These are phyloP conservation scores for Cavenderia fasciculata DNA, from an alignment of 78 protist species.

Conservation along the genomic window DNA sequence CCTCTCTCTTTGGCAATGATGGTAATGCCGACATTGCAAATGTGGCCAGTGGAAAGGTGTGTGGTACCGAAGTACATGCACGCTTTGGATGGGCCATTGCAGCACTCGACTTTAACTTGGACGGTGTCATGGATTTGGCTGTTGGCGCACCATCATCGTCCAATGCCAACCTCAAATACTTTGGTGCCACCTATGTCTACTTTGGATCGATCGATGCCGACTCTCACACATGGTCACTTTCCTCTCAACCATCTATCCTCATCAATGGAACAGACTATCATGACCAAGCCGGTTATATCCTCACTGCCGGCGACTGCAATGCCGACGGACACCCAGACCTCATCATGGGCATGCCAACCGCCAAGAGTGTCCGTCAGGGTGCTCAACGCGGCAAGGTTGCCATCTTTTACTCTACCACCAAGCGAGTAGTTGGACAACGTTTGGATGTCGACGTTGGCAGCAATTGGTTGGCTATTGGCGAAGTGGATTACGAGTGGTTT, in stretches of 20 bases:
- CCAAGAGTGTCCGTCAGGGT: not conserved
- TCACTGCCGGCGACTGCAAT: slow-evolving; percentile 24
- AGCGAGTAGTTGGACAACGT: not conserved
- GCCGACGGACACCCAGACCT: slow-evolving; percentile 27
- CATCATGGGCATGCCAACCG: slow-evolving; percentile 25
- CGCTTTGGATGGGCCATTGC: slow-evolving; percentile 38
- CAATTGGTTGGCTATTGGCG: slow-evolving; percentile 1
- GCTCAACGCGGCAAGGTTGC: slow-evolving; percentile 22
- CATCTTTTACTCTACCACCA: slow-evolving; percentile 1
- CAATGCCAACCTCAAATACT: slow-evolving; percentile 23
- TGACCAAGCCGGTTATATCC: slow-evolving; percentile 11
- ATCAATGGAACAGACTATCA: slow-evolving; percentile 10
- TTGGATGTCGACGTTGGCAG: not conserved
- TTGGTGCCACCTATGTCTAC: slow-evolving; percentile 35
- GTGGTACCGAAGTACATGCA: slow-evolving; percentile 35
- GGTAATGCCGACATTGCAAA: slow-evolving; percentile 5
- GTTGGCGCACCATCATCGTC: slow-evolving; percentile 56
- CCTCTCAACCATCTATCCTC: not conserved
- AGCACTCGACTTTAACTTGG: slow-evolving; percentile 32
- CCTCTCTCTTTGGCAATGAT: not conserved
- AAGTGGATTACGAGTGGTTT: slow-evolving; percentile 50
- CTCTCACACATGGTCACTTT: not conserved
- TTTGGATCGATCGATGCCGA: not conserved
- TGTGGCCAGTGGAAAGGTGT: slow-evolving; percentile 16
- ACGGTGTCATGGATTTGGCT: slow-evolving; percentile 24